These are phyloP conservation scores for Suhomyces emberorum DNA, from an alignment of 805 yeast genomes.

Conservation along the genomic window DNA sequence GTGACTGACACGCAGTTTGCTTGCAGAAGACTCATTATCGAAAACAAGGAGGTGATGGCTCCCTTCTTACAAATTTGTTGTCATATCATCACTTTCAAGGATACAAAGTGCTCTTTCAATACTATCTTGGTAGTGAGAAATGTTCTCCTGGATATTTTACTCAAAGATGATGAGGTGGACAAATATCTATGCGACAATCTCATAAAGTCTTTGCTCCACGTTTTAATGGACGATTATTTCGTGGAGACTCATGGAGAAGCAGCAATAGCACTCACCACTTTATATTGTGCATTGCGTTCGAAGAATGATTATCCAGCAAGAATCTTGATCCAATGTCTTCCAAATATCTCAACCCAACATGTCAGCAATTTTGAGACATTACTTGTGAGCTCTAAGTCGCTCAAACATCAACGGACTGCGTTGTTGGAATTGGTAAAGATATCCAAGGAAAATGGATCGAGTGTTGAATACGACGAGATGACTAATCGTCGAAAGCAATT, in stretches of 20 bases:
- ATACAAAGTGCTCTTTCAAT: constrained; percentile 89
- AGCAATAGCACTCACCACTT: constrained; percentile 78
- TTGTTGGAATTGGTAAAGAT: constrained; percentile 71
- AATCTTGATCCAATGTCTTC: constrained; percentile 51
- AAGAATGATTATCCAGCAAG: constrained; percentile 69
- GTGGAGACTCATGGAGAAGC: constrained; percentile 89
- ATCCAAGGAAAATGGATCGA: constrained; percentile 43
- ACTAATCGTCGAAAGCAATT: constrained; percentile 52
- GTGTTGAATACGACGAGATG: constrained; percentile 40
- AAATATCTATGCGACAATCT: constrained; percentile 60
- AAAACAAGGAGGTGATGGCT: constrained; percentile 63
- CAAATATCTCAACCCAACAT: constrained; percentile 53
- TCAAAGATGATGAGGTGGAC: constrained; percentile 75
- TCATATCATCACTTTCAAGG: constrained; percentile 78
- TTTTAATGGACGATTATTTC: constrained; percentile 71
- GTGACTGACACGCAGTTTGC: constrained; percentile 60
- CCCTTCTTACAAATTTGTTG: constrained; percentile 73
- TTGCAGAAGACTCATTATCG: constrained; percentile 63
- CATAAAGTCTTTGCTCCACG: constrained; percentile 63
- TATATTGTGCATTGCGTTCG: constrained; percentile 70
- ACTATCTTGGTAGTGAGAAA: constrained; percentile 78
- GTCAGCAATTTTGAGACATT: constrained; percentile 62
- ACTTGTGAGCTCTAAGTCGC: constrained; percentile 59
- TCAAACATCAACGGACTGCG: constrained; percentile 77
- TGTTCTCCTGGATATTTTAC: constrained; percentile 63